Conservation (phyloP, 306 rosid species). For the Prunus fruticosa region DNA sequence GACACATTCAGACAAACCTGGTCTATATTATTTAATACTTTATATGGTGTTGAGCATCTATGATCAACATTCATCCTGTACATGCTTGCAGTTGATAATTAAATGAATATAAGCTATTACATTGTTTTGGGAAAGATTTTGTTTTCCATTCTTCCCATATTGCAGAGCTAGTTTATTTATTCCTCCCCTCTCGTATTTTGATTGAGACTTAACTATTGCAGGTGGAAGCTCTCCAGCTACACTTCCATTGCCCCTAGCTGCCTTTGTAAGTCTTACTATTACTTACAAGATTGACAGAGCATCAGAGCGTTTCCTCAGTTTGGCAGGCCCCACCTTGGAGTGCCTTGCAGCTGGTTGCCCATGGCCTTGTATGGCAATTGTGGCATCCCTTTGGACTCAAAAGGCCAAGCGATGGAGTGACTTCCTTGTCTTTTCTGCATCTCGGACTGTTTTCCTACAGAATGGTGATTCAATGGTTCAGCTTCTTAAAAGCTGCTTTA, state of each 20-base stretch:
- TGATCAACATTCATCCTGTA: not conserved
- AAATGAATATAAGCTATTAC: not conserved
- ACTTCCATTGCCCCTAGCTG: slow-evolving; percentile 96
- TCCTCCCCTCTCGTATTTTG: not conserved
- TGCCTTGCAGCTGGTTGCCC: slow-evolving; percentile 93
- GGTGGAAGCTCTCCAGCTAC: slow-evolving; percentile 88
- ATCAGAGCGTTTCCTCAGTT: slow-evolving; percentile 77
- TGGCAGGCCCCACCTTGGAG: slow-evolving; percentile 94
- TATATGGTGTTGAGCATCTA: not conserved
- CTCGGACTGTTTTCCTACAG: slow-evolving; percentile 93
- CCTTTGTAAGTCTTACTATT: slow-evolving; percentile 92
- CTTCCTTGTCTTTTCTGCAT: slow-evolving; percentile 85
- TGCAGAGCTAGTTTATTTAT: not conserved
- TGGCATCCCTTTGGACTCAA: slow-evolving; percentile 97
- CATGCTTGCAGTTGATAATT: not conserved
- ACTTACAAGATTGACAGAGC: slow-evolving; percentile 87
- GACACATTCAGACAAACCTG: not conserved
- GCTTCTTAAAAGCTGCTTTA: slow-evolving; percentile 91
- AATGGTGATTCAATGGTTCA: slow-evolving; percentile 70
- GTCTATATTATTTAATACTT: not conserved
- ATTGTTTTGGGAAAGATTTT: not conserved
- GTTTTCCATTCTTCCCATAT: not conserved
- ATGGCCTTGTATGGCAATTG: slow-evolving; percentile 99
- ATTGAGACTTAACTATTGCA: slow-evolving; percentile 24
- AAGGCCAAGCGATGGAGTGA: slow-evolving; percentile 95